These are phyloP conservation scores for Uronychia setigera DNA, from an alignment of 73 alveolate genomes.

Conservation along the genomic window DNA sequence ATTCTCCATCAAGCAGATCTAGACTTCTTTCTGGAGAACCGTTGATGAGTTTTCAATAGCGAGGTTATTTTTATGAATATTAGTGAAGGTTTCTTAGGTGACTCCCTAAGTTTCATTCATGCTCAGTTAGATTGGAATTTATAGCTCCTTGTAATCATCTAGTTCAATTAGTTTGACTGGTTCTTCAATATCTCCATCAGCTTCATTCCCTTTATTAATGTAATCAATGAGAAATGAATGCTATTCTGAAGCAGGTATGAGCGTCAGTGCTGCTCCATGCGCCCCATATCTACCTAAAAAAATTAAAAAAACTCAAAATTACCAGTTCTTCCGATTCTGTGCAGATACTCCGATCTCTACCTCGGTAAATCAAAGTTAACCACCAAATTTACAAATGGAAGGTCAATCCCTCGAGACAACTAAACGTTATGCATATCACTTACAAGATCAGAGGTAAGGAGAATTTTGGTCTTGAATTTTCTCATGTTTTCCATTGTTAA, in stretches of 20 bases:
- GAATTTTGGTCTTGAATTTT: not conserved
- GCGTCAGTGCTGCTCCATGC: not conserved
- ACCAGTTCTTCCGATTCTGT: constrained; percentile 98
- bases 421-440: too few species aligned
- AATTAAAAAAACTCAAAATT: too few species aligned
- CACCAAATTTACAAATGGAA: constrained; percentile 95
- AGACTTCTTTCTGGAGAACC: not conserved
- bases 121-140: not conserved
- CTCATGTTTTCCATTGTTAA: not conserved
- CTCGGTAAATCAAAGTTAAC: constrained; percentile 97
- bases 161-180: too few species aligned
- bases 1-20: not conserved
- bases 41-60: not conserved
- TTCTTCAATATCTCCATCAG: not conserved
- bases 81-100: not conserved
- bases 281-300: constrained; percentile 91
- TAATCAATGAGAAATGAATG: not conserved
- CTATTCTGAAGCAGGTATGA: not conserved
- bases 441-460: constrained; percentile 72
- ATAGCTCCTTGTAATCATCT: too few species aligned
- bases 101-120: not conserved
- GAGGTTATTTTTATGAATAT: too few species aligned
- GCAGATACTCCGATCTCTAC: constrained; percentile 96
- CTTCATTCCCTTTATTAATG: not conserved
- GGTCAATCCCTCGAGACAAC: constrained; percentile 98